A percentile compares a stretch with the other conserved stretches of the same genome.
Evolutionary conservation across 2,329 filamentous ascomycete species (phyloP).

Genomic region (Talaromyces atroroseus): DNA sequence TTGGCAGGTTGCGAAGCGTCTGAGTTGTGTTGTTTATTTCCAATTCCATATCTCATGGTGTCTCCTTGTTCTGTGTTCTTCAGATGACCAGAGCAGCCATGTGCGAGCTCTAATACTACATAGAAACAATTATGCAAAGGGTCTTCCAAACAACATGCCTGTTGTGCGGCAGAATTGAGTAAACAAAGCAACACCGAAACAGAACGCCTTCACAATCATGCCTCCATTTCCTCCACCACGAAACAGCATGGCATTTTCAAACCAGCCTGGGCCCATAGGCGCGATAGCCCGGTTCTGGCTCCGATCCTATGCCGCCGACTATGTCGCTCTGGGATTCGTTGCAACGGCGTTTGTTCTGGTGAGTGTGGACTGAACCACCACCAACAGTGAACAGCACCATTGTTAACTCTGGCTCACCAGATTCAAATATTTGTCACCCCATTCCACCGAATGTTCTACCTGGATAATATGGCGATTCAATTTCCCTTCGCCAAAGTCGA

Average conservation of each 20-base stretch:
- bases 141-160: background rate
- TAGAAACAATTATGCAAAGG: background rate
- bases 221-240: conserved; percentile 9
- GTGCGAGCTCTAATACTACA: background rate
- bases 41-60: background rate
- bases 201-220: background rate
- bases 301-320: conserved; percentile 84
- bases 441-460: conserved; percentile 90
- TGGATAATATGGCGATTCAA: conserved; percentile 77
- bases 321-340: conserved; percentile 70
- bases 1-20: background rate
- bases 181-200: background rate
- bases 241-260: conserved; percentile 17
- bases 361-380: conserved; percentile 10
- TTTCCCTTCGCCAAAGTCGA: conserved; percentile 82
- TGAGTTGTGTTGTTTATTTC: background rate
- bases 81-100: background rate
- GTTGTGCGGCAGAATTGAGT: background rate
- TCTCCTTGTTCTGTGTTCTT: background rate
- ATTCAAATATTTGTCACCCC: conserved; percentile 68
- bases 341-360: conserved; percentile 53
- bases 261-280: conserved; percentile 37
- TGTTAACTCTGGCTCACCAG: conserved; percentile 31
- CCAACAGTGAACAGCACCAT: background rate
- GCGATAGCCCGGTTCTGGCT: conserved; percentile 49